phyloP scores from a whole-genome alignment of 352 stramenopile species.

The Phytopythium oedochilum region DNA sequence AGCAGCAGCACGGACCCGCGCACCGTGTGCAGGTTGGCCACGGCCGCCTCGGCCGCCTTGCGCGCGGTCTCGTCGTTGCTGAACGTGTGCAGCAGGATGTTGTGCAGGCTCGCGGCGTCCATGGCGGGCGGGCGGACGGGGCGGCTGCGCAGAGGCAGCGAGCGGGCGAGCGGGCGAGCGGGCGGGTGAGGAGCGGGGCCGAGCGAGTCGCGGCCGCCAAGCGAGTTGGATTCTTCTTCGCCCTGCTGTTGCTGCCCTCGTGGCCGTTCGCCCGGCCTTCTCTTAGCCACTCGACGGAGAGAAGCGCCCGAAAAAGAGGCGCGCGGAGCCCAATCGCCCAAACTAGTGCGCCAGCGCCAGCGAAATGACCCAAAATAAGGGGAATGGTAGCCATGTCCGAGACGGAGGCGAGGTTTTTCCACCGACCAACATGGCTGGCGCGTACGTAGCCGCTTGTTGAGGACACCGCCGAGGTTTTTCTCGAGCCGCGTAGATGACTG shows the following conservation, averaged over 20 bases:
- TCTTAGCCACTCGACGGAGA: too few species aligned
- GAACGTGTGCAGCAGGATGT: conserved; percentile 87
- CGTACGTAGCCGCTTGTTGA: too few species aligned
- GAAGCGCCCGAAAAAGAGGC: too few species aligned
- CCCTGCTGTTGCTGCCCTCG: too few species aligned
- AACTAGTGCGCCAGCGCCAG: too few species aligned
- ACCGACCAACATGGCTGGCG: too few species aligned
- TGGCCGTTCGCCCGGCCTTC: not conserved
- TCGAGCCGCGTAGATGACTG: too few species aligned
- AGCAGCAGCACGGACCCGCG: conserved; percentile 74
- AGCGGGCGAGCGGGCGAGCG: not conserved
- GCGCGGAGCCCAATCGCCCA: not conserved
- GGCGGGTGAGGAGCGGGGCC: not conserved
- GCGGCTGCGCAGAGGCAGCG: too few species aligned
- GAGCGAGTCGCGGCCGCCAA: not conserved
- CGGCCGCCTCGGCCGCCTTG: conserved; percentile 69
- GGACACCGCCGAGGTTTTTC: too few species aligned
- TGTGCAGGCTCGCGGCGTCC: conserved; percentile 87
- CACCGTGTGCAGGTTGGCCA: conserved; percentile 72
- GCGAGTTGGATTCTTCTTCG: conserved; percentile 1
- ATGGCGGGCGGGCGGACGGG: conserved; percentile 44
- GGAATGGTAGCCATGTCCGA: too few species aligned
- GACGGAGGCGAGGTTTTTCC: too few species aligned
- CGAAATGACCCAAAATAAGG: too few species aligned
- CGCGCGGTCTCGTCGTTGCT: conserved; percentile 67